phyloP scores from a whole-genome alignment of 208 protist species.

The Crithidia sp. region DNA sequence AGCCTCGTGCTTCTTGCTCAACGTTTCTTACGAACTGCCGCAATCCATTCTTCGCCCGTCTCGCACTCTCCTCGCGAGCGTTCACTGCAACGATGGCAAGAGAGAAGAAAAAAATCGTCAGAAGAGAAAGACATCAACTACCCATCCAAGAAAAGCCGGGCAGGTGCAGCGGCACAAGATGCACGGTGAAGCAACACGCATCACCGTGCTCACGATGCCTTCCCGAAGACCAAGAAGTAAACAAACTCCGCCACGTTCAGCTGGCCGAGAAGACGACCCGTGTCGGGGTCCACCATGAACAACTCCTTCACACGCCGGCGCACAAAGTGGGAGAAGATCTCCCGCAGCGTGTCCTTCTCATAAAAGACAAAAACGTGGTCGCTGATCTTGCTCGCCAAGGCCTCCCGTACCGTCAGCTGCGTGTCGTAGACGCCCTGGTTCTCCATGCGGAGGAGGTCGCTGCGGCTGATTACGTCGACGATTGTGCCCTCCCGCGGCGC shows the following conservation, averaged over 20 bases:
- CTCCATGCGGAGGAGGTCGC: constrained; percentile 87
- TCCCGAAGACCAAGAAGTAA: constrained; percentile 76
- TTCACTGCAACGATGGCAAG: background rate
- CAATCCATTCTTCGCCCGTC: too few species aligned
- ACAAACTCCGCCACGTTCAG: constrained; percentile 80
- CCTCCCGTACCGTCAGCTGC: constrained; percentile 75
- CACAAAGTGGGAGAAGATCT: constrained; percentile 90
- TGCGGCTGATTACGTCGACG: constrained; percentile 83
- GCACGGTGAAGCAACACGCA: background rate
- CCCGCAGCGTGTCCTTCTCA: constrained; percentile 70
- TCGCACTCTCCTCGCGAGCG: too few species aligned
- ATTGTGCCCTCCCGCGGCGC: constrained; percentile 56
- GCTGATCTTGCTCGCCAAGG: constrained; percentile 57
- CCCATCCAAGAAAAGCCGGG: background rate
- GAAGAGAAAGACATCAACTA: background rate
- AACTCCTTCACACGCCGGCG: constrained; percentile 82
- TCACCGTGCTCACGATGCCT: background rate
- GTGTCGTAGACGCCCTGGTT: constrained; percentile 91
- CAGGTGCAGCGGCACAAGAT: background rate
- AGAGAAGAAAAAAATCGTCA: background rate
- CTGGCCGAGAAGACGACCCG: constrained; percentile 73
- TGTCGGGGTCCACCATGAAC: constrained; percentile 83
- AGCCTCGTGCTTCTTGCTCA: too few species aligned
- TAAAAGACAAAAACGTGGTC: constrained; percentile 77
- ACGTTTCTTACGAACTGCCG: too few species aligned